Percentiles rank a stretch among this genome's conserved stretches.
These are phyloP conservation scores for Microstegium vimineum DNA, from an alignment of 176 grass and related monocot genomes.

Conservation along the genomic window DNA sequence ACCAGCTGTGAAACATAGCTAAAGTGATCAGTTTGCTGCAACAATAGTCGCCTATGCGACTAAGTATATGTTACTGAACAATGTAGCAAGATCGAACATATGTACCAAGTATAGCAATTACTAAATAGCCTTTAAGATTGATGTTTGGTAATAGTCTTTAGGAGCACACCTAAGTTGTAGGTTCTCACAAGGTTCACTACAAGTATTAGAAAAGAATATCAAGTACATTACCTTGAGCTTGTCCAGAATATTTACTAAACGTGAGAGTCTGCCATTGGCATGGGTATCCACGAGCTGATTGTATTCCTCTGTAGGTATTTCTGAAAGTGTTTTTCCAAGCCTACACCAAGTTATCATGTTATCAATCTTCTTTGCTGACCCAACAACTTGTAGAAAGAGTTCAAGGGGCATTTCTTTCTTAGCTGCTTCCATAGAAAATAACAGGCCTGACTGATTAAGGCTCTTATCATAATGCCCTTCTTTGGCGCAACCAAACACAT, in stretches of 20 bases:
- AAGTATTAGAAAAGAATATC: not conserved
- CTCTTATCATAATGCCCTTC: slow-evolving; percentile 38
- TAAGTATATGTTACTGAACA: slow-evolving; percentile 1
- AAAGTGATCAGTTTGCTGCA: slow-evolving; percentile 7
- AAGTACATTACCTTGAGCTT: slow-evolving; percentile 70
- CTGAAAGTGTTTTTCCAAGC: slow-evolving; percentile 73
- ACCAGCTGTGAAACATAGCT: slow-evolving; percentile 56
- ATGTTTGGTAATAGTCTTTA: not conserved
- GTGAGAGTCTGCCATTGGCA: slow-evolving; percentile 68
- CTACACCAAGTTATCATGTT: slow-evolving; percentile 67
- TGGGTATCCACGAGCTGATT: slow-evolving; percentile 62
- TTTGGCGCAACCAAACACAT: slow-evolving; percentile 37
- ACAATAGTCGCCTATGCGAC: not conserved
- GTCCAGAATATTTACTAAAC: slow-evolving; percentile 73
- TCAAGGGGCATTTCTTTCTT: slow-evolving; percentile 84
- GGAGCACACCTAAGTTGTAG: not conserved
- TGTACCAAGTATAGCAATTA: not conserved
- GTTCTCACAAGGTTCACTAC: not conserved
- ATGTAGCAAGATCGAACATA: not conserved
- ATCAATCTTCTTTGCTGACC: slow-evolving; percentile 86
- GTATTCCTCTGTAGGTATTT: slow-evolving; percentile 68
- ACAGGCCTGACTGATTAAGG: slow-evolving; percentile 39
- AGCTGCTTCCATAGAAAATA: slow-evolving; percentile 80
- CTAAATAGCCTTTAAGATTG: not conserved
- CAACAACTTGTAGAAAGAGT: slow-evolving; percentile 94